A percentile compares a stretch with the other conserved stretches of the same genome.
These are phyloP conservation scores for Haberlea rhodopensis DNA, from an alignment of 257 asterid species.

Conservation along the genomic window DNA sequence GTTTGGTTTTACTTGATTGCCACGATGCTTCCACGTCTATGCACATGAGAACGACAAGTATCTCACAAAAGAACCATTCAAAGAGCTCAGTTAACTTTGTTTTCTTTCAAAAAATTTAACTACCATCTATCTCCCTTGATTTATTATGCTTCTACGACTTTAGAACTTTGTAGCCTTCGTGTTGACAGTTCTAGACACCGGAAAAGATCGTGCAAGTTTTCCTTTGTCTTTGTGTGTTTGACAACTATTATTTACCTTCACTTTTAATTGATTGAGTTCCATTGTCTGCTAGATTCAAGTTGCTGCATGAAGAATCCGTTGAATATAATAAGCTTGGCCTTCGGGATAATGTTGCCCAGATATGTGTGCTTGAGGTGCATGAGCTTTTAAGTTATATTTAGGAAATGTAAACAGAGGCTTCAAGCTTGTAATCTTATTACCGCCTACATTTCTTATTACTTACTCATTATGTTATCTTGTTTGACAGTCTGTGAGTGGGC, in stretches of 20 bases:
- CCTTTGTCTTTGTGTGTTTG: slow-evolving; percentile 2
- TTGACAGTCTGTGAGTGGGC: slow-evolving; percentile 53
- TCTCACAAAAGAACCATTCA: not conserved
- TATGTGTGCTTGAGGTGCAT: slow-evolving; percentile 87
- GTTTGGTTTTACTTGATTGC: not conserved
- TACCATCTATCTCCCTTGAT: not conserved
- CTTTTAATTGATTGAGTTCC: slow-evolving; percentile 21
- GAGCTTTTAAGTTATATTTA: slow-evolving; percentile 19
- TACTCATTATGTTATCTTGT: slow-evolving; percentile 22
- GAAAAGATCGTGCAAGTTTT: slow-evolving; percentile 7
- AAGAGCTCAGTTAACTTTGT: not conserved
- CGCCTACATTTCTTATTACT: slow-evolving; percentile 13
- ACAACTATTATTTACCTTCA: slow-evolving; percentile 20
- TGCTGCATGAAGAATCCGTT: slow-evolving; percentile 82
- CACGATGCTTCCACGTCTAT: not conserved
- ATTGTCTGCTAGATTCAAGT: slow-evolving; percentile 66
- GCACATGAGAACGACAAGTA: not conserved
- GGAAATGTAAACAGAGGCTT: slow-evolving; percentile 15
- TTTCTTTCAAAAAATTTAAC: not conserved
- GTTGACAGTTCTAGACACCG: not conserved
- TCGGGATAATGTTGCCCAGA: slow-evolving; percentile 96
- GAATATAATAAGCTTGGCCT: slow-evolving; percentile 76
- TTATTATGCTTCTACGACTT: not conserved
- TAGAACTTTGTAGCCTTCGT: not conserved
- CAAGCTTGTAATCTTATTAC: slow-evolving; percentile 16